Evolutionary conservation across 352 stramenopile species (phyloP).

Genomic region (Pythium volutum): DNA sequence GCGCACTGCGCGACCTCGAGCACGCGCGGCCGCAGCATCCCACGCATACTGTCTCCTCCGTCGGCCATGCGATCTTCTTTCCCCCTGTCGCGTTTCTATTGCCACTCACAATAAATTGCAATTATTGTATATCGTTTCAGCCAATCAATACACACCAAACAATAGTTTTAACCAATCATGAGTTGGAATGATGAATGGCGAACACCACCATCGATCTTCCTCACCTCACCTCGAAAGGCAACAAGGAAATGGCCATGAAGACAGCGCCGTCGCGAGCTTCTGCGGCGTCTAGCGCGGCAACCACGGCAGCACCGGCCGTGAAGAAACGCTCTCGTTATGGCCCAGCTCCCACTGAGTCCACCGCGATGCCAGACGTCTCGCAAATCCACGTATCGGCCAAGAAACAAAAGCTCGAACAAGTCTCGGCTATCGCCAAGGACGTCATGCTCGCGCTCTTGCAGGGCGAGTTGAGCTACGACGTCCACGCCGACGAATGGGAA

Average conservation of each 20-base stretch:
- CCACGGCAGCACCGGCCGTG: neutral
- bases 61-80: conserved; percentile 7
- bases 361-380: neutral
- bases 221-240: neutral
- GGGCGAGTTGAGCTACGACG: conserved; percentile 55
- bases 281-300: neutral
- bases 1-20: conserved; percentile 59
- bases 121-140: conserved; percentile 19
- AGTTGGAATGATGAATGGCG: conserved; percentile 17
- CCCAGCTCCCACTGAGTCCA: conserved; percentile 16
- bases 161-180: conserved; percentile 19
- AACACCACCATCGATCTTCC: neutral
- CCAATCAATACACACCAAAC: neutral
- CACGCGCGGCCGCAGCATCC: conserved; percentile 57
- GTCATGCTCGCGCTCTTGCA: conserved; percentile 64
- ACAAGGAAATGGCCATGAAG: conserved; percentile 13
- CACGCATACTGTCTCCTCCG: conserved; percentile 6
- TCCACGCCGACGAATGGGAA: conserved; percentile 61
- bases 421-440: conserved; percentile 61
- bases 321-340: conserved; percentile 39
- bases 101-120: conserved; percentile 11
- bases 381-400: conserved; percentile 30
- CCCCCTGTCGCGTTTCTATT: neutral
- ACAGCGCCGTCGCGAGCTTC: conserved; percentile 5
- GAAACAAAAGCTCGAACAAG: conserved; percentile 62